Conservation (phyloP, 257 asterid species). For the Penstemon newberryi region DNA sequence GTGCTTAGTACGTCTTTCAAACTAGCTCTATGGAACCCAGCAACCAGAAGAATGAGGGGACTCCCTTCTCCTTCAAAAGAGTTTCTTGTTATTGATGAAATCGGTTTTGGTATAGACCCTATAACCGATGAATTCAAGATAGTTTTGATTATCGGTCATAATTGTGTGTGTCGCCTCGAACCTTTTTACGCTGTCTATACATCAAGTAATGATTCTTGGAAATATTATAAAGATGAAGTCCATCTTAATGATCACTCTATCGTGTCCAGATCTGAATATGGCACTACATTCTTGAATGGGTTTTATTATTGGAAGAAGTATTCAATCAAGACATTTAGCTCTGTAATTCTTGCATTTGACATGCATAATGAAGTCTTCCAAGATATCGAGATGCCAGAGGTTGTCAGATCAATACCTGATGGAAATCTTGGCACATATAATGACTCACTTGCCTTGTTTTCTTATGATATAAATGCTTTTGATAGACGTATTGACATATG, state of each 20-base stretch:
- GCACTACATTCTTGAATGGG: neutral
- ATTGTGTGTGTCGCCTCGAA: neutral
- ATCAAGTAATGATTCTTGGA: slow-evolving; percentile 1
- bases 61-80: neutral
- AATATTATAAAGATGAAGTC: neutral
- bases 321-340: neutral
- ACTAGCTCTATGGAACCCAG: slow-evolving; percentile 6
- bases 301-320: neutral
- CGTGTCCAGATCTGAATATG: neutral
- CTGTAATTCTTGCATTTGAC: neutral
- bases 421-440: neutral
- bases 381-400: neutral
- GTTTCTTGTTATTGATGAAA: no score
- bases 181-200: neutral
- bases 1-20: neutral
- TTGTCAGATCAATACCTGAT: neutral
- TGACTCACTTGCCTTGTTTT: neutral
- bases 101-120: slow-evolving; percentile 4
- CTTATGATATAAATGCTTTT: neutral
- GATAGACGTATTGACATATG: neutral
- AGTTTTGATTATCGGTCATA: neutral
- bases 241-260: neutral
- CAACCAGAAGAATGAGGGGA: neutral
- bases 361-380: neutral
- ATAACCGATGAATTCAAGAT: neutral